Percentiles rank a stretch among this genome's conserved stretches.
Evolutionary conservation across 2,329 filamentous ascomycete genomes (phyloP).

Genomic region (Allantophomopsis lycopodina): DNA sequence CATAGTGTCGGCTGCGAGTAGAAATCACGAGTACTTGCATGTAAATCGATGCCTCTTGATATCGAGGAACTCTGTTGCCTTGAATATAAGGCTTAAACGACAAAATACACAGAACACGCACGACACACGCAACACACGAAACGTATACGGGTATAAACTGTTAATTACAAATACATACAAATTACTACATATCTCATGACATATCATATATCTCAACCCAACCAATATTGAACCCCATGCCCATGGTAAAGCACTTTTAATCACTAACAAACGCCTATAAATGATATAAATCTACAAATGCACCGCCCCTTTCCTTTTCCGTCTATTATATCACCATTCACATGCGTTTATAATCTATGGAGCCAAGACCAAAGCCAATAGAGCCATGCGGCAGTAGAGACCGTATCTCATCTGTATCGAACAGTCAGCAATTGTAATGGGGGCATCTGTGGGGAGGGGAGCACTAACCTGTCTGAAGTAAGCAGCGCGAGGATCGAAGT

Average conservation of each 20-base stretch:
- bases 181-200: neutral
- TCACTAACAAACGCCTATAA: neutral
- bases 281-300: neutral
- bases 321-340: no score
- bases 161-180: neutral
- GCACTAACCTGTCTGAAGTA: constrained; percentile 94
- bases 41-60: no score
- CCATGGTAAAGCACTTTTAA: neutral
- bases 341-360: constrained; percentile 8
- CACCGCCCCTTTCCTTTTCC: neutral
- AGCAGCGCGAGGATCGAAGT: constrained; percentile 90
- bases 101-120: neutral
- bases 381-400: constrained; percentile 93
- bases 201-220: neutral
- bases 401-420: constrained; percentile 79
- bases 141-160: neutral
- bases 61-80: no score
- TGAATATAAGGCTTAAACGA: no score
- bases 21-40: no score
- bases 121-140: no score
- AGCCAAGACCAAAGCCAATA: constrained; percentile 85
- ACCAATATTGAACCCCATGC: neutral
- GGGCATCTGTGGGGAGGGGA: constrained; percentile 1
- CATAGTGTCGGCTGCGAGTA: no score
- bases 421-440: constrained; percentile 3